Evolutionary conservation across 805 yeast species (phyloP).

Genomic region (Saccharomycopsis microspora): DNA sequence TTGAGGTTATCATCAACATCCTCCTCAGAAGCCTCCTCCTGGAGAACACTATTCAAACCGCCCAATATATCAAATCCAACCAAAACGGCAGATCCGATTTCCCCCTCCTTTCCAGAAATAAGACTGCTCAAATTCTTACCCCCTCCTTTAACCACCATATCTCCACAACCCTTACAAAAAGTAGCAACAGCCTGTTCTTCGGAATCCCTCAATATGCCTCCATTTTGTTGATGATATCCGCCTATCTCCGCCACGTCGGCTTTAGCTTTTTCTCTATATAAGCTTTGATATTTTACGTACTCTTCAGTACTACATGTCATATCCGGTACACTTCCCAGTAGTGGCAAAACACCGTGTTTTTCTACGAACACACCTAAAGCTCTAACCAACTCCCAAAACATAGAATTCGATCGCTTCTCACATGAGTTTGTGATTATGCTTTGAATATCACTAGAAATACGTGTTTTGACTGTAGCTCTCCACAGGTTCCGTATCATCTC

Average conservation of each 20-base stretch:
- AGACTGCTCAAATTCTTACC: neutral
- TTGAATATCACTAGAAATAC: constrained; percentile 21
- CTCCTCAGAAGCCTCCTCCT: neutral
- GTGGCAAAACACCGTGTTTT: constrained; percentile 39
- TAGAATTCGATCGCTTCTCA: constrained; percentile 18
- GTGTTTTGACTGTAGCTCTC: constrained; percentile 28
- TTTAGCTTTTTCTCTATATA: constrained; percentile 47
- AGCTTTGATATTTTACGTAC: constrained; percentile 44
- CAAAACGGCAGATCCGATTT: too few relatives aligned
- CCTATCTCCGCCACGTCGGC: neutral
- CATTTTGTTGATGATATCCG: too few relatives aligned
- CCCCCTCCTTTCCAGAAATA: too few relatives aligned
- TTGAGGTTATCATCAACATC: neutral
- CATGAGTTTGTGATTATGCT: constrained; percentile 24
- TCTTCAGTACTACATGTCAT: constrained; percentile 69
- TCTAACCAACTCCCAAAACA: constrained; percentile 47
- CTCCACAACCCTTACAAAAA: constrained; percentile 55
- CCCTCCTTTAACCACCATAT: constrained; percentile 36
- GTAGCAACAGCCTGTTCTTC: constrained; percentile 21
- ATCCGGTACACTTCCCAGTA: constrained; percentile 72
- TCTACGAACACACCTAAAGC: constrained; percentile 45
- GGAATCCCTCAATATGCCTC: too few relatives aligned
- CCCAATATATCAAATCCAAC: too few relatives aligned
- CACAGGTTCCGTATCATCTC: constrained; percentile 39
- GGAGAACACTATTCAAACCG: too few relatives aligned